Percentiles rank a stretch among this genome's conserved stretches.
Evolutionary conservation across 2,329 filamentous ascomycete species (phyloP).

Genomic region (Paraconiothyrium brasiliense): DNA sequence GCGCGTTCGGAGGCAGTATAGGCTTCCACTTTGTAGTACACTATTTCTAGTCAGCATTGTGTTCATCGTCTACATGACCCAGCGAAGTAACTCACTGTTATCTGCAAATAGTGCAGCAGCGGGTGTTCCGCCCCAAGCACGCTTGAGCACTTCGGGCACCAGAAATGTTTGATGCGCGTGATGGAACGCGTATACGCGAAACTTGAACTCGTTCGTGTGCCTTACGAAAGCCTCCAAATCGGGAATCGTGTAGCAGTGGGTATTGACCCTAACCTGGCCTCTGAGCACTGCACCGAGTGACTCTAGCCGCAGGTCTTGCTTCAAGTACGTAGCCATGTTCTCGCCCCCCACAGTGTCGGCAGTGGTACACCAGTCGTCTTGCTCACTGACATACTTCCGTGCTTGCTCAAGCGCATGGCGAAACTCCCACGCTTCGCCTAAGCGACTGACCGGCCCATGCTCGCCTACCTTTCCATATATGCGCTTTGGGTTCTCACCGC

Average conservation of each 20-base stretch:
- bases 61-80: background rate
- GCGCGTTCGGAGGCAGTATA: slow-evolving; percentile 72
- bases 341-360: slow-evolving; percentile 62
- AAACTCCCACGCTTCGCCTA: slow-evolving; percentile 76
- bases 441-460: slow-evolving; percentile 65
- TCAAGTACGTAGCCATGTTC: slow-evolving; percentile 66
- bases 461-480: slow-evolving; percentile 66
- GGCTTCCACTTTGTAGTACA: slow-evolving; percentile 76
- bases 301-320: slow-evolving; percentile 71
- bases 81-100: slow-evolving; percentile 56
- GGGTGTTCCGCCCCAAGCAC: slow-evolving; percentile 50
- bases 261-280: slow-evolving; percentile 74
- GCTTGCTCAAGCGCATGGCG: slow-evolving; percentile 74
- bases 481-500: slow-evolving; percentile 74
- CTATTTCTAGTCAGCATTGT: slow-evolving; percentile 8
- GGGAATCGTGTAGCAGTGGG: slow-evolving; percentile 75
- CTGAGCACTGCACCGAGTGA: slow-evolving; percentile 69
- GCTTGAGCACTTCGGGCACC: slow-evolving; percentile 67
- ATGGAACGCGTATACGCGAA: slow-evolving; percentile 72
- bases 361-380: slow-evolving; percentile 74
- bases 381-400: slow-evolving; percentile 63
- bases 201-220: slow-evolving; percentile 77
- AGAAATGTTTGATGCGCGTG: slow-evolving; percentile 74
- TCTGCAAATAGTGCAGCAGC: slow-evolving; percentile 72
- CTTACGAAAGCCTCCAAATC: slow-evolving; percentile 75